Evolutionary conservation across 1,284 basidiomycete genomes (phyloP).

Genomic region (Coniferiporia weirii): DNA sequence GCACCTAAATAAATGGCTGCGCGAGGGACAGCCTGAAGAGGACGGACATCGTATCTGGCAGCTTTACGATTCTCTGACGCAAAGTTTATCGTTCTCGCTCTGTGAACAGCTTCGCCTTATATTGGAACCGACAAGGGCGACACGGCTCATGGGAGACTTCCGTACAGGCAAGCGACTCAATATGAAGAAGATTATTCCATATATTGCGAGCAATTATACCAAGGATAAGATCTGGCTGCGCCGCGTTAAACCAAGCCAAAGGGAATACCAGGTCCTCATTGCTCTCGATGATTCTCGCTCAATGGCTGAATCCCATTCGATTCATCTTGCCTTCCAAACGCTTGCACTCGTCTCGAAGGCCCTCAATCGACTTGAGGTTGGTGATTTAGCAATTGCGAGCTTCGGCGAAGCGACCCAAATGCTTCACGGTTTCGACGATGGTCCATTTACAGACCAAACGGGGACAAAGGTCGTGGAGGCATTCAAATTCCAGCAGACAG

Average conservation of each 20-base stretch:
- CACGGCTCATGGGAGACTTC: conserved; percentile 94
- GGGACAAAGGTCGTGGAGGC: conserved; percentile 78
- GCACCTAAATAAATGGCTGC: conserved; percentile 60
- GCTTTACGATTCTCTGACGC: conserved; percentile 85
- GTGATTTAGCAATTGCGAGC: conserved; percentile 87
- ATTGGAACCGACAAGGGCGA: conserved; percentile 91
- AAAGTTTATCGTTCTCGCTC: conserved; percentile 85
- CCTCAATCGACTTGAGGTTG: conserved; percentile 88
- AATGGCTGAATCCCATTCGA: conserved; percentile 92
- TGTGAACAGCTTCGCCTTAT: conserved; percentile 98
- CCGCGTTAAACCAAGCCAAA: conserved; percentile 86
- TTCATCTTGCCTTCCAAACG: conserved; percentile 94
- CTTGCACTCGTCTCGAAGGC: conserved; percentile 91
- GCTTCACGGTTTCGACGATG: conserved; percentile 80
- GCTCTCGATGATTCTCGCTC: conserved; percentile 95
- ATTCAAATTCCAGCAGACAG: conserved; percentile 88
- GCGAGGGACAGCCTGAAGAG: conserved; percentile 49
- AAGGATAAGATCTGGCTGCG: conserved; percentile 99
- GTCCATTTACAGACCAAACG: conserved; percentile 73
- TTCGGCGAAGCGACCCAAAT: conserved; percentile 90
- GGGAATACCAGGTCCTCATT: conserved; percentile 95
- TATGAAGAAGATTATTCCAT: conserved; percentile 99
- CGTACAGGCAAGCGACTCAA: conserved; percentile 97
- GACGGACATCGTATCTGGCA: conserved; percentile 82
- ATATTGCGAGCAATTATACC: conserved; percentile 98